A percentile compares a stretch with the other conserved stretches of the same genome.
Conservation (phyloP, 2,329 filamentous ascomycete genomes). For the Trichoderma lentiforme region DNA sequence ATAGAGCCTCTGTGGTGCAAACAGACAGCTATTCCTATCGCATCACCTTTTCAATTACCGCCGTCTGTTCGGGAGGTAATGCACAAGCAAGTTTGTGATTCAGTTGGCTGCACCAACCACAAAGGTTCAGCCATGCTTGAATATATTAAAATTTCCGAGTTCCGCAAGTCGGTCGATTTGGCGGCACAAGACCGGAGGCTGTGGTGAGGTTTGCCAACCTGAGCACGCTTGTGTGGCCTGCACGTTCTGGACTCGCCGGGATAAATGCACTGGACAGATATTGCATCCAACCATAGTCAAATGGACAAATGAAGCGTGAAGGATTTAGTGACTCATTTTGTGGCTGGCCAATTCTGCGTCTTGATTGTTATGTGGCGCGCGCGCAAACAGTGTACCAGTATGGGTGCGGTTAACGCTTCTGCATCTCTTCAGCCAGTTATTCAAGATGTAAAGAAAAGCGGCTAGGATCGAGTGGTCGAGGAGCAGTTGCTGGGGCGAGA, state of each 20-base stretch:
- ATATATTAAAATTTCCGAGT: slow-evolving; percentile 12
- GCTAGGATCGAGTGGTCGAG: background rate
- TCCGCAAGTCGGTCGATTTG: background rate
- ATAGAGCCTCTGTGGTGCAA: background rate
- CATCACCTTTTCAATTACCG: background rate
- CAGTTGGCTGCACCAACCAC: slow-evolving; percentile 4
- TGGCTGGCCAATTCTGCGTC: background rate
- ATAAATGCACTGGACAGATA: background rate
- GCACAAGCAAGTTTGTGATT: slow-evolving; percentile 5
- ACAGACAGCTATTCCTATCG: background rate
- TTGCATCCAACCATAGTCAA: background rate
- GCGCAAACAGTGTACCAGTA: background rate
- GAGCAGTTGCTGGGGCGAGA: slow-evolving; percentile 2
- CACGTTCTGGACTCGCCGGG: background rate
- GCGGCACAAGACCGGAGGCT: background rate
- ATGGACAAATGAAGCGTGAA: background rate
- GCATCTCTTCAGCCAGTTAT: background rate
- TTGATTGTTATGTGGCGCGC: background rate
- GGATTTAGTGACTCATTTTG: background rate
- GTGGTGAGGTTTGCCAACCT: background rate
- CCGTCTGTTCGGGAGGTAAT: background rate
- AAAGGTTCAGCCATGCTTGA: slow-evolving; percentile 8
- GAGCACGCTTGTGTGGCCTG: background rate
- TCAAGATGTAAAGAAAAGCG: background rate
- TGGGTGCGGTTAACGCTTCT: background rate